These are phyloP conservation scores for Fagus sylvatica DNA, from an alignment of 306 rosid species.

Conservation along the genomic window DNA sequence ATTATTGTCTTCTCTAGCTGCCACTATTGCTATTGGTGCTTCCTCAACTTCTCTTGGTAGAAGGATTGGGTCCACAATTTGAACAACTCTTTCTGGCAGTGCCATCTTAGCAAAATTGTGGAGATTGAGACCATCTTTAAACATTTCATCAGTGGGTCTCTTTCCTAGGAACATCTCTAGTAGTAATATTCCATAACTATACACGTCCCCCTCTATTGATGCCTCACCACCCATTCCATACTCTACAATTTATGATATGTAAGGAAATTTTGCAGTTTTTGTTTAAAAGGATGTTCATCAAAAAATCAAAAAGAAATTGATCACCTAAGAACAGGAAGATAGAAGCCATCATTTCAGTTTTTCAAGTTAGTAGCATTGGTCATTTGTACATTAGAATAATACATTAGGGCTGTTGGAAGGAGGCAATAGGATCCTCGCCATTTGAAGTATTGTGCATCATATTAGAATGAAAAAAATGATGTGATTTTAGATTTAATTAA, in stretches of 20 bases:
- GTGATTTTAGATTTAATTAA: too few species aligned
- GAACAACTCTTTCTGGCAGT: conserved; percentile 16
- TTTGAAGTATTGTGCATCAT: too few species aligned
- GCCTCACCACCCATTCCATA: conserved; percentile 31
- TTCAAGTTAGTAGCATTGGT: too few species aligned
- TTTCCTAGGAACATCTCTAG: conserved; percentile 21
- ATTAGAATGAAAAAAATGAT: too few species aligned
- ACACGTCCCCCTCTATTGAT: conserved; percentile 34
- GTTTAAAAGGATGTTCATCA: too few species aligned
- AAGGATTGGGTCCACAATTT: conserved; percentile 33
- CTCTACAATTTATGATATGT: conserved; percentile 12
- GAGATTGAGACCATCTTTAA: conserved; percentile 25
- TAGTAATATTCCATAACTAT: conserved; percentile 39
- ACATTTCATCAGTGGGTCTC: conserved; percentile 35
- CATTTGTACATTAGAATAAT: too few species aligned
- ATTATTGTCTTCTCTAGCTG: not conserved
- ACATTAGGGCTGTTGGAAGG: too few species aligned
- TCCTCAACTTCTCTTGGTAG: conserved; percentile 12
- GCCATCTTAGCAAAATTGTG: conserved; percentile 16
- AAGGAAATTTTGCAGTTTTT: too few species aligned
- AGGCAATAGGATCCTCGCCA: too few species aligned
- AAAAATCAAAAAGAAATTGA: too few species aligned
- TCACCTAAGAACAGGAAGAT: too few species aligned
- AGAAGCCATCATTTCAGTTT: too few species aligned
- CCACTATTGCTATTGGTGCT: not conserved